Percentiles rank a stretch among this genome's conserved stretches.
These are phyloP conservation scores for Datisca glomerata DNA, from an alignment of 306 rosid genomes.

Conservation along the genomic window DNA sequence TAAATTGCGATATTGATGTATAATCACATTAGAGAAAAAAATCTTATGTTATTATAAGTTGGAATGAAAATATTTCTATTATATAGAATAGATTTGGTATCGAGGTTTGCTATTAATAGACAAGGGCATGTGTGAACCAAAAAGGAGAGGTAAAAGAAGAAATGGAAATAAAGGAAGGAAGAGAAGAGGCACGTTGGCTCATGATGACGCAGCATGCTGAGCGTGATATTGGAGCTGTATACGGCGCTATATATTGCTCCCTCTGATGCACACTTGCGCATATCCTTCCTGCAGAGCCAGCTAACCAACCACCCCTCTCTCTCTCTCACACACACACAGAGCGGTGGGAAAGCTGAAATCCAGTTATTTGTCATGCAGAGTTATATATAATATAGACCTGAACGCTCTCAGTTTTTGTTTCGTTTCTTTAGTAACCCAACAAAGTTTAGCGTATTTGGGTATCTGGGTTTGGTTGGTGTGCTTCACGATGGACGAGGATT, in stretches of 20 bases:
- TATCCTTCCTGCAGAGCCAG: constrained; percentile 15
- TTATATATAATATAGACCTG: constrained; percentile 7
- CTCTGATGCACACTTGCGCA: constrained; percentile 9
- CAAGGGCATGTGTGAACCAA: no score
- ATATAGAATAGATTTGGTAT: no score
- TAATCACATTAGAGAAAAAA: no score
- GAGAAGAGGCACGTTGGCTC: constrained; percentile 28
- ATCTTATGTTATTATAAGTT: no score
- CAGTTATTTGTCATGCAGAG: no score
- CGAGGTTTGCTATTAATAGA: no score
- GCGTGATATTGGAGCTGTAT: constrained; percentile 11
- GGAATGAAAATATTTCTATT: no score
- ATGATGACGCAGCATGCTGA: constrained; percentile 28
- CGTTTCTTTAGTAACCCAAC: no score
- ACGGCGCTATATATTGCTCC: constrained; percentile 13
- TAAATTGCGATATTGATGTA: no score
- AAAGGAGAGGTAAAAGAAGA: no score
- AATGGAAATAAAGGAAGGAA: no score
- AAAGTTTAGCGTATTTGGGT: constrained; percentile 3
- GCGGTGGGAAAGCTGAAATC: constrained; percentile 12
- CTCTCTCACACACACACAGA: constrained; percentile 1
- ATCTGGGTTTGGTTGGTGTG: constrained; percentile 10
- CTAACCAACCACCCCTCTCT: constrained; percentile 7
- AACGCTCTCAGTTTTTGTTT: neutral
- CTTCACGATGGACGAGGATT: neutral